phyloP scores from a whole-genome alignment of 768 basidiomycete species.

The Leccinum subgranulosum region DNA sequence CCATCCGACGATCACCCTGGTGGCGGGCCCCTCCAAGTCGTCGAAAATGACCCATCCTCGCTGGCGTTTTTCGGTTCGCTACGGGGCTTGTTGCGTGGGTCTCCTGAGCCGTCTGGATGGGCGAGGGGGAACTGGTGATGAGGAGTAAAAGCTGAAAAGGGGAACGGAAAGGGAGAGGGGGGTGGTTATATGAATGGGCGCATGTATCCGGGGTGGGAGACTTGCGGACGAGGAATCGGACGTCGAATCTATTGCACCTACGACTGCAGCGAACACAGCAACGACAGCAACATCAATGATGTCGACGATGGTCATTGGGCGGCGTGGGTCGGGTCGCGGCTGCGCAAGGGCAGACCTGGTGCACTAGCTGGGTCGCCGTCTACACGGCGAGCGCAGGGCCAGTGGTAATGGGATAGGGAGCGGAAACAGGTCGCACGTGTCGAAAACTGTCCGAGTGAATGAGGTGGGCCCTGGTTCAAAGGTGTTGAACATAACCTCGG shows the following conservation, averaged over 20 bases:
- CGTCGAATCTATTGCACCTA: conserved; percentile 2
- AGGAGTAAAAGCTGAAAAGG: neutral
- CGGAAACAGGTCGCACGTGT: too few relatives aligned
- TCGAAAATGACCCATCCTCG: conserved; percentile 1
- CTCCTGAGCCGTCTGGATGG: too few relatives aligned
- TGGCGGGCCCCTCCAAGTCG: too few relatives aligned
- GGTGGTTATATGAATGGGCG: conserved; percentile 31
- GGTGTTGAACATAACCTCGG: neutral
- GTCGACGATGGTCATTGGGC: neutral
- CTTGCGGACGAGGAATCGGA: conserved; percentile 12
- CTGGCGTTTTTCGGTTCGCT: conserved; percentile 25
- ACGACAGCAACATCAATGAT: too few relatives aligned
- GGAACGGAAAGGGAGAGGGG: conserved; percentile 9
- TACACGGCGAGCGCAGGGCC: too few relatives aligned
- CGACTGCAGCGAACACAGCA: too few relatives aligned
- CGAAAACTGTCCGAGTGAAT: neutral
- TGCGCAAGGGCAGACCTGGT: conserved; percentile 19
- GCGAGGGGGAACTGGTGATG: too few relatives aligned
- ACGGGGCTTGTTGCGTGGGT: conserved; percentile 20
- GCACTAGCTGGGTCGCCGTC: neutral
- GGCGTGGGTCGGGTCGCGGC: neutral
- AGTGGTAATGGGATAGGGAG: too few relatives aligned
- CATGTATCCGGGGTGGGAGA: conserved; percentile 9
- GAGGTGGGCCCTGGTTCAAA: conserved; percentile 12
- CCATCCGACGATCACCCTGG: too few relatives aligned